Base-by-base conservation (phyloP, 2,329 filamentous ascomycete genomes). In the Myriosclerotinia curreyana region DNA sequence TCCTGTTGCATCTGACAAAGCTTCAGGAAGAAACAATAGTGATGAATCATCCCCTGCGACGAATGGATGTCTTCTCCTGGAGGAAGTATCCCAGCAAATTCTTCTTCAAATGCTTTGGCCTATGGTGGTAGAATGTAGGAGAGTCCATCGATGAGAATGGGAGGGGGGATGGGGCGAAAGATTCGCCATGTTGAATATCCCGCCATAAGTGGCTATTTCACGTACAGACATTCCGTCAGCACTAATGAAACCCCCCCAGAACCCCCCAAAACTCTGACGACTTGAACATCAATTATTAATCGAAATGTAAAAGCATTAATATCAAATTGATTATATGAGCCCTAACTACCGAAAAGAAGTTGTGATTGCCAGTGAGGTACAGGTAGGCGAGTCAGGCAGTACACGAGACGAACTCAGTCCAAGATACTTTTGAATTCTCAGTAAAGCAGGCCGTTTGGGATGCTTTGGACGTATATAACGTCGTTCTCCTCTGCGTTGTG, bases 1-100 rank as follows among this genome's bases (percentile, higher is more conserved):
- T 6, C 74, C 75, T 38, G 69, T 60, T 0, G 70, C 65, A 0
- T 66, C 14, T 5, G 0, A 61, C 25, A 22, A 60, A 49, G 50
- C 6, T 53, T 50, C 9, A 12, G 58, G 53, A 34, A 49, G 55
- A 68, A 55, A 42, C 52, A n/a, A 59, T 68, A 70, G 34, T 65
- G 66, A 2, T 64, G 59, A 28, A 66, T 68, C 49, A 28, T 61
- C 14, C 69, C 67, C 42, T 58, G 58, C 36, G 51, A 68, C 3
- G 67, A 62, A 2, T 31, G 48, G 11, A 68, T 50, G 12, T 31
- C 17, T 53, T 58, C 36, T 48, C 55, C 58, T 31, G 36, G 46
- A 6, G 46, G 58, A 11, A 52, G 48, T 17, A 40, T 60, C 22
- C 58, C 46, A 20, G 17, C 1, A 2, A 42, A 60, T 52, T 34